Base-by-base conservation (phyloP, 257 asterid species). In the Schizonepeta tenuifolia region DNA sequence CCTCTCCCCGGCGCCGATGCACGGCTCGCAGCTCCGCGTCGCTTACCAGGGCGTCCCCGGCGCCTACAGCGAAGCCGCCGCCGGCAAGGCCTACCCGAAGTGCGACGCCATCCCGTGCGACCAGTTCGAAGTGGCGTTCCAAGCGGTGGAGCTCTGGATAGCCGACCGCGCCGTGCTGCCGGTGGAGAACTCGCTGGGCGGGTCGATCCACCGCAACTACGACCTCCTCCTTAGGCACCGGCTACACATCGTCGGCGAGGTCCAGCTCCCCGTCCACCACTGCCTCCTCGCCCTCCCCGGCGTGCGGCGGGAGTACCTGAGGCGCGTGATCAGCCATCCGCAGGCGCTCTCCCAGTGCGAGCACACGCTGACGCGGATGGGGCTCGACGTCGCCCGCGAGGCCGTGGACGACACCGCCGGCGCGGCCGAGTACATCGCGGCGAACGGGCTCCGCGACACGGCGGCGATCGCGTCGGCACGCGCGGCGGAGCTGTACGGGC, bases 191-290 rank as follows among this genome's bases (percentile, higher is more conserved):
- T 93, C 98, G 9, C 81, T 93, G 1, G 98, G 98, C 59, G 97
- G 97, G 22, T 90, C 97, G 0, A 93, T 93, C 56, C 98, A 93
- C 84, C 88, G 97, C 1, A 93, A 93, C 67, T 93, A 93, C 78
- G 98, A 93, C 77, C 97, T 93, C 72, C 96, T 93, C 78, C 93
- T 93, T 77, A 97, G 97, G 41, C 96, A 93, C 86, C 95, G 90
- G 61, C 96, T 93, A 85, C 98, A 93, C 86, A 93, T 93, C 53
- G 97, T 90, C 43, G 96, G 98, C 0, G 98, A 93, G 49, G 97
- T 93, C 20, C 98, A 93, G 55, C 90, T 88, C 38, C 93, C 95
- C 24, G 91, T 90, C 44, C 96, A 93, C 80, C 98, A 93, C 83
- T 90, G 98, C 85, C 86, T 93, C 31, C 72, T 93, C 2, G 90